Evolutionary conservation across 2,329 filamentous ascomycete species (phyloP), one percentile per base, ranked within the genome.

Genomic region (Fusarium sublunatum): DNA sequence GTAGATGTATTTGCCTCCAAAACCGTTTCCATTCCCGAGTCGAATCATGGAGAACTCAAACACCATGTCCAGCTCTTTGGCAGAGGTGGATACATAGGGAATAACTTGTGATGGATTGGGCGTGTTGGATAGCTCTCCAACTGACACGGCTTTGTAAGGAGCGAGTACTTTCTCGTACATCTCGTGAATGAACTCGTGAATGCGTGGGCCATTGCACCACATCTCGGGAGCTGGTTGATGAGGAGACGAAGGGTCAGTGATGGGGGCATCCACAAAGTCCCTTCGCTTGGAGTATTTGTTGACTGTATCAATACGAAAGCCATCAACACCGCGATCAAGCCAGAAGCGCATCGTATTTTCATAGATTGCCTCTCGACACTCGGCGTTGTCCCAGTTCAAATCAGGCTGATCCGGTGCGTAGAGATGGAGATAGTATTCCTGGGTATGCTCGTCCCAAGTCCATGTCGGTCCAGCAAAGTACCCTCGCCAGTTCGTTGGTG

Each of bases 331-430:
- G 6, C 85, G 84, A 51, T 91, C 81, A 1, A 93, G 81, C 91
- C 91, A 93, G 73, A 92, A 93, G 0, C 81, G 79, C 82, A 92
- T 88, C 6, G 89, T 86, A 6, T 78, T 71, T 6, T 87, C 80
- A 68, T 91, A 89, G 2, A 92, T 88, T 1, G 87, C 90, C 47
- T 86, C 79, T 7, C 89, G 84, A 7, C 89, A 87, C 3, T 84
- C 83, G 0, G 82, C 80, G 44, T 89, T 88, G 52, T 91, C 88
- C 90, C 90, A 93, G 71, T 93, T 93, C 15, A 93, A 79, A 65
- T 93, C 91, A 0, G 91, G 91, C 71, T 93, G 91, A 43, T 89
- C 85, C 0, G 84, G 80, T 1, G 86, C 84, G 71, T 91, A 93
- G 2, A 93, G 79, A 62, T 83, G 82, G 2, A 86, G 74, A 54